Evolutionary conservation across 2,329 filamentous ascomycete genomes (phyloP).

Genomic region (Coniochaeta sp.): DNA sequence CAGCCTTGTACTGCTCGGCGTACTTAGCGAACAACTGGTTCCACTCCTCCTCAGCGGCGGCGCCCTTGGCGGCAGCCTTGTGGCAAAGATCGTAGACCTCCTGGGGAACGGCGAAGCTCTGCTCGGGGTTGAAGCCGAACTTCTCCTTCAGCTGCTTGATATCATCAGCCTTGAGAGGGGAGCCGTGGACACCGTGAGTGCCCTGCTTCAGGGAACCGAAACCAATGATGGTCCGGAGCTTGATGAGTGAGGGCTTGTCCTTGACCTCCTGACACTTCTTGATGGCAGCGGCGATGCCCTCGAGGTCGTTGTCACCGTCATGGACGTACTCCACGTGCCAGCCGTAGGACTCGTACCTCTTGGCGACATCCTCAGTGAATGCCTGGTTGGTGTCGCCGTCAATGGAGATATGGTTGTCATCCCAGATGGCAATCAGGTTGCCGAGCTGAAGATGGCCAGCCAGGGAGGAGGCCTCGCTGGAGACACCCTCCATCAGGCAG

Average conservation of each 20-base stretch:
- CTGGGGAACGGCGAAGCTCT: slow-evolving; percentile 90
- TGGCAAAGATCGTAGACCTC: slow-evolving; percentile 87
- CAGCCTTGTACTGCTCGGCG: slow-evolving; percentile 64
- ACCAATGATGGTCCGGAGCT: slow-evolving; percentile 94
- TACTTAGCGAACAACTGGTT: slow-evolving; percentile 90
- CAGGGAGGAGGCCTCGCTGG: slow-evolving; percentile 82
- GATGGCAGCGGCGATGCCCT: slow-evolving; percentile 82
- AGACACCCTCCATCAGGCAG: slow-evolving; percentile 97
- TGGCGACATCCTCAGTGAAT: slow-evolving; percentile 93
- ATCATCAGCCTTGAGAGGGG: slow-evolving; percentile 91
- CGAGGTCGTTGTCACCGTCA: slow-evolving; percentile 84
- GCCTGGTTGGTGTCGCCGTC: slow-evolving; percentile 94
- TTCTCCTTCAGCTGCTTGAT: slow-evolving; percentile 88
- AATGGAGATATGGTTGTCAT: slow-evolving; percentile 96
- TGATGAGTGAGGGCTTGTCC: slow-evolving; percentile 95
- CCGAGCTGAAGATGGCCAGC: slow-evolving; percentile 96
- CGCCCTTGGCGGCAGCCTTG: slow-evolving; percentile 79
- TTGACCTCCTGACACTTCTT: slow-evolving; percentile 78
- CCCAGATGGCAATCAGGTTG: slow-evolving; percentile 94
- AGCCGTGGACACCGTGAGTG: slow-evolving; percentile 92
- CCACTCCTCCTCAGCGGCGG: slow-evolving; percentile 89
- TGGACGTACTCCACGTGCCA: slow-evolving; percentile 85
- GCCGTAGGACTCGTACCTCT: slow-evolving; percentile 94
- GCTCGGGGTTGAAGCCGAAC: slow-evolving; percentile 92
- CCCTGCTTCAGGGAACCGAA: slow-evolving; percentile 91